phyloP scores from a whole-genome alignment of 2,329 filamentous ascomycete species.

The Sporothrix euskadiensis region DNA sequence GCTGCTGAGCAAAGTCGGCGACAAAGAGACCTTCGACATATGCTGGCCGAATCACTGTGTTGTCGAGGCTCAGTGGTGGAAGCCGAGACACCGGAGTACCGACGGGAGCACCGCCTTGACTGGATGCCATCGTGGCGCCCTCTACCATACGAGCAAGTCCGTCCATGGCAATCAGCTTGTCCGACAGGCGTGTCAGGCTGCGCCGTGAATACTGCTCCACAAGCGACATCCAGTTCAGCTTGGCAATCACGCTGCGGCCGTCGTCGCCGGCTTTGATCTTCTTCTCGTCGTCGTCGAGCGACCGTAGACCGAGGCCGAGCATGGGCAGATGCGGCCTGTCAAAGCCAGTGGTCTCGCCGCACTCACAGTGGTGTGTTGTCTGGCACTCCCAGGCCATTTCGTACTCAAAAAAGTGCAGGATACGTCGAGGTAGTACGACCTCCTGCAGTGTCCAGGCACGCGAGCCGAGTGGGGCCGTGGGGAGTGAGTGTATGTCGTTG shows the following conservation, averaged over 20 bases:
- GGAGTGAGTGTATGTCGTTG: not conserved
- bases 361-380: slow-evolving; percentile 15
- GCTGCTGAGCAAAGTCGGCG: slow-evolving; percentile 19
- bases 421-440: slow-evolving; percentile 20
- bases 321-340: slow-evolving; percentile 16
- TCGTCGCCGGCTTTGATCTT: not conserved
- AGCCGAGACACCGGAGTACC: not conserved
- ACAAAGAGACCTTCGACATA: slow-evolving; percentile 25
- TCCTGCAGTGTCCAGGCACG: slow-evolving; percentile 19
- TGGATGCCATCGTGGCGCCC: not conserved
- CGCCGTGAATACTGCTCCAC: slow-evolving; percentile 25
- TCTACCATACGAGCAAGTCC: slow-evolving; percentile 24
- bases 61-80: slow-evolving; percentile 4
- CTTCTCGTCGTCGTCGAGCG: not conserved
- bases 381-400: slow-evolving; percentile 28
- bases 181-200: slow-evolving; percentile 22
- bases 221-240: slow-evolving; percentile 22
- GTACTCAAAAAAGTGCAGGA: slow-evolving; percentile 21
- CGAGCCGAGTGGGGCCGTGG: not conserved
- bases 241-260: not conserved
- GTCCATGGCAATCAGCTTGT: slow-evolving; percentile 29
- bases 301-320: slow-evolving; percentile 12
- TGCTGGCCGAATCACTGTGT: slow-evolving; percentile 18
- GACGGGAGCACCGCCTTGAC: not conserved
- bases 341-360: slow-evolving; percentile 11